Base-by-base conservation (phyloP, 305 asterid genomes). In the Nicotiana rustica region DNA sequence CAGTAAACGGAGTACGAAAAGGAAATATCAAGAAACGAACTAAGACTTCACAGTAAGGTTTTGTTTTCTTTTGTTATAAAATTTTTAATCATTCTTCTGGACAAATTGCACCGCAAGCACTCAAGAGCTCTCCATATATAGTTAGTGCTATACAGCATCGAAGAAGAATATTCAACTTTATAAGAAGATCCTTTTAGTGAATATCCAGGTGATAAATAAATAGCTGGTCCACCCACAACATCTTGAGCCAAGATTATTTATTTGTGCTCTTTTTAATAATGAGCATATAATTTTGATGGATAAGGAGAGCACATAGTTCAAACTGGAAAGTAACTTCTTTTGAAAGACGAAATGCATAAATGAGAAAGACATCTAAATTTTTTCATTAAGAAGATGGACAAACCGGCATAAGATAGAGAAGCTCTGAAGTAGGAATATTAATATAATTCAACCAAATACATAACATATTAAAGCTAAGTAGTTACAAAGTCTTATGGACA, bases 231-330 rank as follows among this genome's bases (percentile, higher is more conserved):
- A 73, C 62, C 62, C 41, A 21, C 21, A 7, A 73, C 62, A 71
- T 71, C 49, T 44, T 71, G 78, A 71, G 78, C 78, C 61, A 71
- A 47, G 38, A 71, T 60, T 12, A 52, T 47, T 41, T 71, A 47
- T 71, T 41, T 1, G 14, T 47, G 49, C 38, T 47, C 61, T 47
- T 47, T 56, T 21, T 19, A 71, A 12, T 47, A 47, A 55, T 71
- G 41, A 71, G 78, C 38, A 71, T 47, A 71, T 19, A 47, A 21
- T 71, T 70, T 70, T 70, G 36, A 44, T 70, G 36, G 36, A 44
- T 19, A 70, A 44, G 78, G 21, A 70, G 78, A 31, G 18, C 36
- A 70, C 59, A 70, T 44, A 47, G 60, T 41, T 70, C 60, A 10
- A 70, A 70, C 36, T 12, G 35, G 78, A 7, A 73, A 73, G 41